phyloP scores from a whole-genome alignment of 1,284 basidiomycete species.

The Cutaneotrichosporon cyanovorans region DNA sequence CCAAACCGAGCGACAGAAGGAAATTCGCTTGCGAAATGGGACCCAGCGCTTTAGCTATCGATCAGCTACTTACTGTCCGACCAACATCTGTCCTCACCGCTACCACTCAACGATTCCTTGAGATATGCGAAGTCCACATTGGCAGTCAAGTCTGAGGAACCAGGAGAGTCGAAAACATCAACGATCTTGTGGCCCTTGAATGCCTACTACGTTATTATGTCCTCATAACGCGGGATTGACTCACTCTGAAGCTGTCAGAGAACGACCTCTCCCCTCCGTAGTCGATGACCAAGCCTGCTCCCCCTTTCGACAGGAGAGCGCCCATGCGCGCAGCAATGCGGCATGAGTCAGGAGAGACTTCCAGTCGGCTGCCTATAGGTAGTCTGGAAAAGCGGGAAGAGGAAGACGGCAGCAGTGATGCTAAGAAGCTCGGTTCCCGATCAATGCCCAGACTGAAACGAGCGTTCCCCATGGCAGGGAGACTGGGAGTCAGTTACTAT shows the following conservation, averaged over 20 bases:
- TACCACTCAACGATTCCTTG: conserved; percentile 61
- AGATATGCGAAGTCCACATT: conserved; percentile 94
- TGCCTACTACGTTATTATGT: conserved; percentile 52
- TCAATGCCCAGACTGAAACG: conserved; percentile 62
- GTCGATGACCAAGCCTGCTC: conserved; percentile 79
- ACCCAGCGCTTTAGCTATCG: conserved; percentile 52
- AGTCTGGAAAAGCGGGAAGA: conserved; percentile 63
- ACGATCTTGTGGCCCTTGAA: conserved; percentile 83
- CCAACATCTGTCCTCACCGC: conserved; percentile 51
- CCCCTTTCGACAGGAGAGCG: conserved; percentile 53
- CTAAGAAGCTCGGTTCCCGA: conserved; percentile 56
- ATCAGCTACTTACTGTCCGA: neutral
- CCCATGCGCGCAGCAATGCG: conserved; percentile 61
- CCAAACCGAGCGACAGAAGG: conserved; percentile 62
- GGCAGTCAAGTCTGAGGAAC: conserved; percentile 82
- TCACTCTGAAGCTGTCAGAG: conserved; percentile 70
- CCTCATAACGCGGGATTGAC: neutral
- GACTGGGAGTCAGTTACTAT: conserved; percentile 3
- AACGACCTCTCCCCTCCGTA: conserved; percentile 73
- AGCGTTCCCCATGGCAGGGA: conserved; percentile 6
- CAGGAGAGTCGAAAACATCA: conserved; percentile 76
- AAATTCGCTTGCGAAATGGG: conserved; percentile 65
- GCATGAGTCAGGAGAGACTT: conserved; percentile 67
- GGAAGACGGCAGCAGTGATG: conserved; percentile 60
- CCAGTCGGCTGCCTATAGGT: conserved; percentile 62